Percentiles rank a stretch among this genome's conserved stretches.
phyloP scores from a whole-genome alignment of 2,329 filamentous ascomycete genomes.

The Arthrobotrys iridis region DNA sequence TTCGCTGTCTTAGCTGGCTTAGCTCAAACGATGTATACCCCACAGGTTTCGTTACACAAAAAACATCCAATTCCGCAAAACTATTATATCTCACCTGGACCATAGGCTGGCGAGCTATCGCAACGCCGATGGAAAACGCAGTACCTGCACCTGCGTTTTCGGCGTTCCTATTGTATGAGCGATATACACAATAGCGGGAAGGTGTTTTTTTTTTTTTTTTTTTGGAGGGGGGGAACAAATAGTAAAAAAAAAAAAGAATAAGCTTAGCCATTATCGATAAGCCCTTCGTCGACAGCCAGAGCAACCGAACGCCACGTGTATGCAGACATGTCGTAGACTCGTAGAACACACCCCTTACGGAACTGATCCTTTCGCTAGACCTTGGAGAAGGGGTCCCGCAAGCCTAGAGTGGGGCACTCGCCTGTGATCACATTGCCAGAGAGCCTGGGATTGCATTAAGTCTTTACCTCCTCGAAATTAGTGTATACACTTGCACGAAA shows the following conservation, averaged over 20 bases:
- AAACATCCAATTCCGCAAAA: background rate
- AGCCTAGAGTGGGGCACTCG: background rate
- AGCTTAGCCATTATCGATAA: constrained; percentile 20
- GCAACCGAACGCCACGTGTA: constrained; percentile 2
- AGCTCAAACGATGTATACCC: background rate
- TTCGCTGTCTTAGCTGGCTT: background rate
- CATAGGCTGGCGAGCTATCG: too few relatives aligned
- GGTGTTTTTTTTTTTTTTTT: background rate
- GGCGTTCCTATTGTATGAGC: constrained; percentile 4
- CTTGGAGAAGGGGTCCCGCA: background rate
- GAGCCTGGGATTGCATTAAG: background rate
- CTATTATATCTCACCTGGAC: too few relatives aligned
- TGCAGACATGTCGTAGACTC: background rate
- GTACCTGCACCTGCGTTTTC: constrained; percentile 23
- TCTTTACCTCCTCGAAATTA: background rate
- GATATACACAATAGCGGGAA: background rate
- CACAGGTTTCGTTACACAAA: background rate
- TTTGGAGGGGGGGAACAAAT: too few relatives aligned
- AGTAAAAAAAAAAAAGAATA: background rate
- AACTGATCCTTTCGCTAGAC: constrained; percentile 4
- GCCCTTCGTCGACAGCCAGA: background rate
- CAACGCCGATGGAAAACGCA: background rate
- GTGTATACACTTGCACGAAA: too few relatives aligned
- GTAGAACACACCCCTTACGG: background rate
- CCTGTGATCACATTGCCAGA: constrained; percentile 1